phyloP scores from a whole-genome alignment of 2,329 filamentous ascomycete species.

The Xylariales sp. region DNA sequence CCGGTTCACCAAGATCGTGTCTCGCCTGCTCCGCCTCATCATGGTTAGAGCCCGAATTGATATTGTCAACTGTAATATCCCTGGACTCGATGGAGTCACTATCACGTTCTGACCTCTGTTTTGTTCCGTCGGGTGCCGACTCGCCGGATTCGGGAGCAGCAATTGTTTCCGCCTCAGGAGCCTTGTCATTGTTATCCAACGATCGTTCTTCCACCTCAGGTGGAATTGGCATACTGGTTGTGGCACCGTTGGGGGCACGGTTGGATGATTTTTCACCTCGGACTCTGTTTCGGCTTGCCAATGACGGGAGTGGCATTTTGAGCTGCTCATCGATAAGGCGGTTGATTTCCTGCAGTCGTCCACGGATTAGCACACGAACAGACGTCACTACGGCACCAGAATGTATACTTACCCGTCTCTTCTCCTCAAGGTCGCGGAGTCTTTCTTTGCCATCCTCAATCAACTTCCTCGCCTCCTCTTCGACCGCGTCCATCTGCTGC shows the following conservation, averaged over 20 bases:
- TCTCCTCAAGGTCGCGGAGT: constrained; percentile 29
- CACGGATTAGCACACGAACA: no score
- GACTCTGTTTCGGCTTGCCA: constrained; percentile 19
- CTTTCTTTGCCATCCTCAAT: constrained; percentile 28
- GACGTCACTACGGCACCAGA: background rate
- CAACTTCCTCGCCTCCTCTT: constrained; percentile 24
- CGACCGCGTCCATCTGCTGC: constrained; percentile 27
- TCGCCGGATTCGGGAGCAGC: background rate
- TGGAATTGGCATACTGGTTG: background rate
- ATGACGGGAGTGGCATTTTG: constrained; percentile 25
- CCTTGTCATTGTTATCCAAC: constrained; percentile 5
- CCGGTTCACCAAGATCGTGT: no score
- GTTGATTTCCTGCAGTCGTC: constrained; percentile 34
- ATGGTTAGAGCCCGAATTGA: no score
- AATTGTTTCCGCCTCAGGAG: constrained; percentile 1
- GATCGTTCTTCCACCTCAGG: background rate
- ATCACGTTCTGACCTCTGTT: no score
- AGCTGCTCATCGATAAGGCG: constrained; percentile 38
- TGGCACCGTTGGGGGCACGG: background rate
- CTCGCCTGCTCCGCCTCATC: no score
- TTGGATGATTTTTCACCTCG: background rate
- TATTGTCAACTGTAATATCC: no score
- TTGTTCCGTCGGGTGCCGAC: no score
- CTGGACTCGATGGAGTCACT: no score
- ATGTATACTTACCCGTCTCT: constrained; percentile 23